Base-by-base conservation (phyloP, 78 protist genomes). In the Dictyostelium capitatum region DNA sequence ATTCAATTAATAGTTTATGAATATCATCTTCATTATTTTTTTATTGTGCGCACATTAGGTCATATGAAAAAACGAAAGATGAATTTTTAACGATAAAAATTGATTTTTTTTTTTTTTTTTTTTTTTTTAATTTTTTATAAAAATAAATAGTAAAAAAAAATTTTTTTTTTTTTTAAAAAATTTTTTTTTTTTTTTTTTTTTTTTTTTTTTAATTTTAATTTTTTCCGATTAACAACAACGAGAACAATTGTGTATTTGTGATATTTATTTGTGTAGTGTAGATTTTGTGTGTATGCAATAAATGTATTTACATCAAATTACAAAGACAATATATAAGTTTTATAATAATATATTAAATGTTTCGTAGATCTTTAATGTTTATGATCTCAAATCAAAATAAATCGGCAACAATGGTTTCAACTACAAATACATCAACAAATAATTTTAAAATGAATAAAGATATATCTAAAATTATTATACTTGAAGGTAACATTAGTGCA, bases 401-500 rank as follows among this genome's bases (percentile, higher is more conserved):
- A 65, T 12, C 14, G 9, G 17, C 73, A 14, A 65, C 25, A 25
- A 30, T 30, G 46, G 46, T 30, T 10, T 30, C 73, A 65, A 4
- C 73, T 10, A 30, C 30, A 57, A 57, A 57, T 6, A 57, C 41
- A 64, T n/a, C 72, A 65, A 7, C 15, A 10, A 65, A 65, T 14
- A 30, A 23, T 30, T 65, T 65, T 11, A 37, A 2, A 1, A 37
- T 3, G 43, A 37, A 37, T 37, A 37, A 37, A 37, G 43, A 37
- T 37, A 3, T 37, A 37, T 65, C 92, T 57, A 87, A 87, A 81
- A 75, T 96, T 19, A 80, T 96, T 10, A 70, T 96, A 2, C 19
- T 96, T 6, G 97, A 96, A 17, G 97, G 97, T 19, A 96, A 96
- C 46, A 96, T 96, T 19, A 87, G 92, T 77, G 92, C 92, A 23